phyloP scores from a whole-genome alignment of 2,329 filamentous ascomycete genomes.

The Monilinia polystroma region DNA sequence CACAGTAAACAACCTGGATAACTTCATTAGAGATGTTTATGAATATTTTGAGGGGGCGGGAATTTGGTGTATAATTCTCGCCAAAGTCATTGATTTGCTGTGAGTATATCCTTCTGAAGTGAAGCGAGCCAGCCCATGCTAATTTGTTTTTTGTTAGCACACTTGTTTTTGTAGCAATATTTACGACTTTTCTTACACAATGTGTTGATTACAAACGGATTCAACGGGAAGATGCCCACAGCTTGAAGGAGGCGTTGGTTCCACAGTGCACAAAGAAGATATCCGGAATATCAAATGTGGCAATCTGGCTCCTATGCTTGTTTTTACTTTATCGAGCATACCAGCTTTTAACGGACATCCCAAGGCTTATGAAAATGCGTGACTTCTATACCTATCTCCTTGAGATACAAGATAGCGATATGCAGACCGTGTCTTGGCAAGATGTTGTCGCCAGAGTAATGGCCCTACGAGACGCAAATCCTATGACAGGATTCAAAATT shows the following conservation, averaged over 20 bases:
- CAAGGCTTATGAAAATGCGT: constrained; percentile 61
- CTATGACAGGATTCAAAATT: constrained; percentile 61
- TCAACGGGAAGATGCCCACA: constrained; percentile 48
- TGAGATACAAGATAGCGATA: constrained; percentile 66
- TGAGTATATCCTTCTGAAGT: constrained; percentile 41
- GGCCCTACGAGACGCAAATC: constrained; percentile 67
- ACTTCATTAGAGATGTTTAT: constrained; percentile 68
- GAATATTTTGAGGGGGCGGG: constrained; percentile 66
- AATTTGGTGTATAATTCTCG: constrained; percentile 66
- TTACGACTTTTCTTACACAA: constrained; percentile 65
- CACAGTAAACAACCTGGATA: constrained; percentile 69
- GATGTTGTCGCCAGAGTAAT: constrained; percentile 68
- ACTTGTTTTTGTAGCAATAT: constrained; percentile 65
- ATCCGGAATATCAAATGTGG: constrained; percentile 43
- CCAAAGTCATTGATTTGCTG: constrained; percentile 56
- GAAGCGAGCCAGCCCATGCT: constrained; percentile 16
- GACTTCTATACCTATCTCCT: constrained; percentile 69
- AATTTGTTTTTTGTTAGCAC: constrained; percentile 46
- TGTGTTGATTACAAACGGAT: constrained; percentile 67
- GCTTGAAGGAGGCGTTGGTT: constrained; percentile 52
- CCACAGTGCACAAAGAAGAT: constrained; percentile 54
- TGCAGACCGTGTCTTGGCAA: constrained; percentile 74
- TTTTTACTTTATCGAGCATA: constrained; percentile 63
- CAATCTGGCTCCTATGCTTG: constrained; percentile 61
- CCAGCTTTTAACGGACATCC: constrained; percentile 56